phyloP scores from a whole-genome alignment of 768 basidiomycete genomes.

The Hypholoma sublateritium region DNA sequence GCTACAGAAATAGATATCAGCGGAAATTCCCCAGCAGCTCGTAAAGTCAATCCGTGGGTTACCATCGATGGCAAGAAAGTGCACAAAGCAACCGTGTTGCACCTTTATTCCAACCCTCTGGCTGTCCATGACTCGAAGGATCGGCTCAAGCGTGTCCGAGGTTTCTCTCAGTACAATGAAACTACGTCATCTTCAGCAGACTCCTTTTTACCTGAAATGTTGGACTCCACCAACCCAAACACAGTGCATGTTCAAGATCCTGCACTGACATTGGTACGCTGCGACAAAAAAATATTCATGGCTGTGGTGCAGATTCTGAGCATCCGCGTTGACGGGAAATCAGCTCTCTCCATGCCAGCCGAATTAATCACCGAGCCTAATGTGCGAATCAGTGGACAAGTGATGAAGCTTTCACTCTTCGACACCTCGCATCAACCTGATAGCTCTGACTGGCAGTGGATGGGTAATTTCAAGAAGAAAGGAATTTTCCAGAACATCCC shows the following conservation, averaged over 20 bases:
- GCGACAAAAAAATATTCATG: slow-evolving; percentile 7
- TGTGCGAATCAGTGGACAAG: slow-evolving; percentile 6
- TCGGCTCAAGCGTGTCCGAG: slow-evolving; percentile 11
- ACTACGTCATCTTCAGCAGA: not conserved
- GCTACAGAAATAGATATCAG: not conserved
- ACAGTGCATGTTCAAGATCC: slow-evolving; percentile 10
- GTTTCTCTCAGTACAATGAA: slow-evolving; percentile 11
- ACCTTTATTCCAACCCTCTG: slow-evolving; percentile 8
- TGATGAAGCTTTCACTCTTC: slow-evolving; percentile 8
- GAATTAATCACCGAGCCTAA: slow-evolving; percentile 5
- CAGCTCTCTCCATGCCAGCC: slow-evolving; percentile 1
- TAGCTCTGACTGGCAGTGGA: too few relatives aligned
- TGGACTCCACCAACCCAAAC: not conserved
- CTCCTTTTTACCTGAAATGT: not conserved
- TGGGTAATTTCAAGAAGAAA: too few relatives aligned
- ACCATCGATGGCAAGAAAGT: slow-evolving; percentile 5
- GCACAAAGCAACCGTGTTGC: slow-evolving; percentile 10
- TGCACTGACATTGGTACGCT: slow-evolving; percentile 7
- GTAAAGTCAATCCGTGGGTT: slow-evolving; percentile 1
- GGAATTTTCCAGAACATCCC: too few relatives aligned
- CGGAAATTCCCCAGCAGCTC: not conserved
- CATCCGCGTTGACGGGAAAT: not conserved
- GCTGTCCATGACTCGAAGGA: slow-evolving; percentile 14
- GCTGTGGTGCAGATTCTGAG: slow-evolving; percentile 9
- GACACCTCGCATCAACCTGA: too few relatives aligned